phyloP scores from a whole-genome alignment of 1,139 yeast genomes.

The Debaryomycetaceae sp. region DNA sequence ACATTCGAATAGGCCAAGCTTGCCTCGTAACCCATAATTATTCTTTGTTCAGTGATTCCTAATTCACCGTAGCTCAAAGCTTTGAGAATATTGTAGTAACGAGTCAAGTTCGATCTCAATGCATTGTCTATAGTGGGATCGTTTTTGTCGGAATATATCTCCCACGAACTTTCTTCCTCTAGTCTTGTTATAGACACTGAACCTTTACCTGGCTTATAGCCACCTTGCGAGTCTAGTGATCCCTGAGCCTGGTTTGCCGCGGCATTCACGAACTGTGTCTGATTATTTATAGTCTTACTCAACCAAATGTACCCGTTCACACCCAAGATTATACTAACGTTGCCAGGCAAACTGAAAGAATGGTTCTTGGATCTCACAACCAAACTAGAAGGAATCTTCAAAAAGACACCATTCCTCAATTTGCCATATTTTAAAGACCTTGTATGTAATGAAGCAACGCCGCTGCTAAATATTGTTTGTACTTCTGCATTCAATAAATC shows the following conservation, averaged over 20 bases:
- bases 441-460: conserved; percentile 91
- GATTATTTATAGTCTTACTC: conserved; percentile 55
- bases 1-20: conserved; percentile 73
- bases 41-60: conserved; percentile 80
- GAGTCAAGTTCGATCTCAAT: conserved; percentile 69
- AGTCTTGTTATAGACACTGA: conserved; percentile 74
- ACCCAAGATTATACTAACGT: conserved; percentile 84
- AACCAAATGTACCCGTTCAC: conserved; percentile 96
- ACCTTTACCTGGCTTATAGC: conserved; percentile 57
- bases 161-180: conserved; percentile 95
- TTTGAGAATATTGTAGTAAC: conserved; percentile 80
- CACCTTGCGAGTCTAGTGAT: conserved; percentile 38
- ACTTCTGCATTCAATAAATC: conserved; percentile 95
- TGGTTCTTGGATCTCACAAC: conserved; percentile 85
- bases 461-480: conserved; percentile 84
- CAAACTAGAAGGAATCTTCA: conserved; percentile 77
- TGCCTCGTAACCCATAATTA: conserved; percentile 83
- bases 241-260: conserved; percentile 33
- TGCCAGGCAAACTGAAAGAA: conserved; percentile 83
- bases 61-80: conserved; percentile 80
- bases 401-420: conserved; percentile 82
- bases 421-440: conserved; percentile 94
- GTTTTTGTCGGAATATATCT: conserved; percentile 88
- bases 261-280: conserved; percentile 11
- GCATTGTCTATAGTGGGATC: conserved; percentile 59